A percentile compares a stretch with the other conserved stretches of the same genome.
These are phyloP conservation scores for Sclerotinia trifoliorum DNA, from an alignment of 2,329 filamentous ascomycete genomes.

Conservation along the genomic window DNA sequence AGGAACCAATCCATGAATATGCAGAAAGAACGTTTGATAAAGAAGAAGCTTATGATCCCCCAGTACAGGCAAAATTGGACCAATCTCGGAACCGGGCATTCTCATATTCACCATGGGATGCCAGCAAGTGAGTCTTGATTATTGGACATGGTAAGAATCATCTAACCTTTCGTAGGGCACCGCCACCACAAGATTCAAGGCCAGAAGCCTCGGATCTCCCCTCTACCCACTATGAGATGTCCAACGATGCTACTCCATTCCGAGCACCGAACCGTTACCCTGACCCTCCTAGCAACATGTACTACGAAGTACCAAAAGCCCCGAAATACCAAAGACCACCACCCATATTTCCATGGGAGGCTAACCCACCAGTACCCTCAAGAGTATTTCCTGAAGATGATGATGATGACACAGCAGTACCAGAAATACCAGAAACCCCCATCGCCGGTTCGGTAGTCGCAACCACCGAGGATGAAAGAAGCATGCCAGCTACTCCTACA, in stretches of 20 bases:
- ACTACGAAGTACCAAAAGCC: constrained; percentile 73
- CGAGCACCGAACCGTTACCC: constrained; percentile 75
- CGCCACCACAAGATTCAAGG: constrained; percentile 64
- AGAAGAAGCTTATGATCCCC: constrained; percentile 38
- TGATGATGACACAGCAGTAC: constrained; percentile 32
- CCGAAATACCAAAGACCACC: constrained; percentile 59
- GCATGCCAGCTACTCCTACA: constrained; percentile 45
- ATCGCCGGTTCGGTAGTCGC: constrained; percentile 43
- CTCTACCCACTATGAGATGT: constrained; percentile 78
- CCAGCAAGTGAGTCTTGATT: constrained; percentile 49
- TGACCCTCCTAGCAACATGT: constrained; percentile 83
- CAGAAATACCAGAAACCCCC: constrained; percentile 24
- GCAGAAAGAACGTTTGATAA: constrained; percentile 25
- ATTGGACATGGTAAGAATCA: constrained; percentile 31
- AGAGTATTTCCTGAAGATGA: constrained; percentile 65
- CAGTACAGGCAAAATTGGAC: constrained; percentile 33
- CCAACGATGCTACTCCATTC: constrained; percentile 70
- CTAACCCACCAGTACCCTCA: constrained; percentile 57
- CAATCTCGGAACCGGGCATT: constrained; percentile 21
- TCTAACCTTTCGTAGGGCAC: constrained; percentile 40
- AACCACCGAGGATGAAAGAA: constrained; percentile 44
- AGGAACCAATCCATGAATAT: constrained; percentile 31
- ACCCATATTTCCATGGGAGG: constrained; percentile 91
- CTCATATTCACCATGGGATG: constrained; percentile 43
- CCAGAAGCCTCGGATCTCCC: constrained; percentile 88